Evolutionary conservation across 108 stramenopile species (phyloP).

Genomic region (Nitzschia sp.): DNA sequence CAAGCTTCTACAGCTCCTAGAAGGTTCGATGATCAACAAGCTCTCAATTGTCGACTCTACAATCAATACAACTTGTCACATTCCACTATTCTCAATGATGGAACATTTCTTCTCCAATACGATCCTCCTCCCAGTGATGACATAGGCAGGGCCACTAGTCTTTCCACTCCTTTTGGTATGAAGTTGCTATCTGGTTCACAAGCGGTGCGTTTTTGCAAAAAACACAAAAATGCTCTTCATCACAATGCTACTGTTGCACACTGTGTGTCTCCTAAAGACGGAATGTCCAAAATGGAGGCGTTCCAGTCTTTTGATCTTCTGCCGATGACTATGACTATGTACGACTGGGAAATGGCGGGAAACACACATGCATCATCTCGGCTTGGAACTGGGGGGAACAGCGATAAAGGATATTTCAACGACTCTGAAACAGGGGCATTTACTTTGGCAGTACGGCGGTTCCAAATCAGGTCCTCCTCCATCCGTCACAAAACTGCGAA

Average conservation of each 20-base stretch:
- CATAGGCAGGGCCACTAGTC: background rate
- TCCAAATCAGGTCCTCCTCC: background rate
- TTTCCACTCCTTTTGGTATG: background rate
- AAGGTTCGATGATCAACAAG: constrained; percentile 2
- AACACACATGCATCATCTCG: background rate
- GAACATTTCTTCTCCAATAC: constrained; percentile 1
- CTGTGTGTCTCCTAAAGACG: background rate
- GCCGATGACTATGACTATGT: constrained; percentile 2
- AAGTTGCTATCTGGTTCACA: constrained; percentile 1
- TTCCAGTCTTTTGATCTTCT: background rate
- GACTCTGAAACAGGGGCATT: background rate
- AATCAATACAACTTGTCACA: background rate
- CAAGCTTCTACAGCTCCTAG: background rate
- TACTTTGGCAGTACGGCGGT: constrained; percentile 5
- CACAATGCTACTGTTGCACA: background rate
- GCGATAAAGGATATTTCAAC: constrained; percentile 1
- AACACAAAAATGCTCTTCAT: background rate
- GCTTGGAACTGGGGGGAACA: background rate
- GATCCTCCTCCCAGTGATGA: background rate
- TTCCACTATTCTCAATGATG: background rate
- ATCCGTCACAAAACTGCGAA: constrained; percentile 3
- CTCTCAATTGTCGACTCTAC: background rate
- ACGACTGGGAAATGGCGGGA: constrained; percentile 3
- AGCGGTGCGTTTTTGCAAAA: background rate
- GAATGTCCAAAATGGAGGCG: background rate